Base-by-base conservation (phyloP, 148 eudicot genomes). In the Tetragonia tetragonoides region DNA sequence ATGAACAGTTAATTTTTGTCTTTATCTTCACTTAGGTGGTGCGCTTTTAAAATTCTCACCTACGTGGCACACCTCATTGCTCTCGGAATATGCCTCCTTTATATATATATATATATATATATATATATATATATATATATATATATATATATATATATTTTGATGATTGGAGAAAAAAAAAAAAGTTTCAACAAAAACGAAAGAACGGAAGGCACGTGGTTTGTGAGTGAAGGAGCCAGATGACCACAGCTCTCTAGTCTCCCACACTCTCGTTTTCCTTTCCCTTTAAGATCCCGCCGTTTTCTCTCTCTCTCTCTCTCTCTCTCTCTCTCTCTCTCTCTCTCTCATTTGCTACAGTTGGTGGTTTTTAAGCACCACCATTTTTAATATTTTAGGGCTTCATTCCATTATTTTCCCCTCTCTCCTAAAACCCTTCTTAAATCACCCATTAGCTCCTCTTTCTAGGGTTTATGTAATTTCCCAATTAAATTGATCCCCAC, bases 401-500 rank as follows among this genome's bases (percentile, higher is more conserved):
- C 41, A 56, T 53, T 20, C 72, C 34, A 68, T 11, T 23, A 40
- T 24, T 7, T 21, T 0, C 47, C 74, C 57, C 59, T 74, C 54
- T 39, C 17, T 41, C 12, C 56, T 3, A 51, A 56, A 76, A 10
- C 66, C 54, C 66, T 34, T 16, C 38, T 2, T 4, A 15, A 61
- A 40, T 10, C 65, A 49, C 20, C 42, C 56, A 74, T 66, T 42
- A 53, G 61, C 21, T 66, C 21, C 11, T 71, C 61, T 38, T 39
- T 62, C 20, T 72, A 75, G 74, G 78, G 82, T 74, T 75, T 69
- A 37, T 74, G 17, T 28, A 28, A 28, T 28, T 63, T 16, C 73
- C n/a, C 17, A 28, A 21, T 24, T 40, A 3, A 3, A 23, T 20
- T 24, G 37, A 18, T 14, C 5, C 40, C 34, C 34, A 28, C 34